Percentiles rank a stretch among this genome's conserved stretches.
These are phyloP conservation scores for Epichloe gansuensis DNA, from an alignment of 2,329 filamentous ascomycete species.

Conservation along the genomic window DNA sequence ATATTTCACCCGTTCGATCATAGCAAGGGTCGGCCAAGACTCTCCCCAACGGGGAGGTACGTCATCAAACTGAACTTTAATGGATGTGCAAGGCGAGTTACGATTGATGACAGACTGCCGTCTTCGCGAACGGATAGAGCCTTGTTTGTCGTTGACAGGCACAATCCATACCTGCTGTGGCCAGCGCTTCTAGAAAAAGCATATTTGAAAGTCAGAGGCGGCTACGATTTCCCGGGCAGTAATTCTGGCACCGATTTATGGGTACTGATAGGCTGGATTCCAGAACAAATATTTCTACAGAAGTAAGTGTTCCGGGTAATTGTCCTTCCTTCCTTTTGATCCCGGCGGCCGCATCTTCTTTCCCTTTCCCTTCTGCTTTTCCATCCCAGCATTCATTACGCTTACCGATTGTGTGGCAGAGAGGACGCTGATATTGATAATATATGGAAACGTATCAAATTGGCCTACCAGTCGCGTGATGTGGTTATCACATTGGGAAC, in stretches of 20 bases:
- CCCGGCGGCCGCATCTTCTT: not conserved
- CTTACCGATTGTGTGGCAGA: constrained; percentile 24
- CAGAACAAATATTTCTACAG: constrained; percentile 87
- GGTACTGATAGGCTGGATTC: constrained; percentile 91
- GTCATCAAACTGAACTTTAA: constrained; percentile 92
- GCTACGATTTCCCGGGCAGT: constrained; percentile 95
- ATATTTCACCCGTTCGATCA: constrained; percentile 67
- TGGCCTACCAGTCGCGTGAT: constrained; percentile 64
- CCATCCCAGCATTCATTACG: not conserved
- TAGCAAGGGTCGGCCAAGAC: constrained; percentile 39
- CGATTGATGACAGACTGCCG: constrained; percentile 82
- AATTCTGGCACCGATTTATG: constrained; percentile 94
- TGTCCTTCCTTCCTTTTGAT: not conserved
- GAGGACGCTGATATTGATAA: constrained; percentile 66
- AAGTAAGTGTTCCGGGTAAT: constrained; percentile 29
- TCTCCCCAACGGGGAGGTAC: constrained; percentile 79
- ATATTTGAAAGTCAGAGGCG: constrained; percentile 87
- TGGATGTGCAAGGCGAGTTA: constrained; percentile 75
- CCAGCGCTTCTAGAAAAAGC: constrained; percentile 91
- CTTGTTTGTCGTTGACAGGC: constrained; percentile 78
- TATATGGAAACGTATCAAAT: constrained; percentile 67
- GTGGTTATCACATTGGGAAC: constrained; percentile 86
- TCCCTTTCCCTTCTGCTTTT: not conserved
- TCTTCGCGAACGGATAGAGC: constrained; percentile 61
- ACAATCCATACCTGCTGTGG: constrained; percentile 74